Conservation (phyloP, 2,329 filamentous ascomycete species). For the Magnaporthiopsis poae region DNA sequence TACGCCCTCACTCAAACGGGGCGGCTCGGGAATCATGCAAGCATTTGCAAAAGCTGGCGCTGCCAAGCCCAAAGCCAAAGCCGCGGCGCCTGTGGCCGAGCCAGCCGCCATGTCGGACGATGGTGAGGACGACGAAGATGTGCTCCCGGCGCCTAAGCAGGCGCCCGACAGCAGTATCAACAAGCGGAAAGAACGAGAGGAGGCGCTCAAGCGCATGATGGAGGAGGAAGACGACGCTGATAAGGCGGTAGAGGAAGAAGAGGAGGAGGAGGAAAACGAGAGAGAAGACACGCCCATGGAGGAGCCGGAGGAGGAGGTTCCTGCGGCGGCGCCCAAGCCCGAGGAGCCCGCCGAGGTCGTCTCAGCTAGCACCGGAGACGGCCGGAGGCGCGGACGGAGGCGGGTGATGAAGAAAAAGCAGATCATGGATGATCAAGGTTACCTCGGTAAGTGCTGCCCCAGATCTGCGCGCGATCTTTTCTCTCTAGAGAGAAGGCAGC, state of each 20-base stretch:
- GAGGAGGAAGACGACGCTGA: constrained; percentile 52
- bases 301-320: constrained; percentile 24
- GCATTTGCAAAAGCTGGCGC: constrained; percentile 61
- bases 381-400: constrained; percentile 64
- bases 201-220: constrained; percentile 65
- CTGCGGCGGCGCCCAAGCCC: constrained; percentile 28
- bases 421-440: constrained; percentile 78
- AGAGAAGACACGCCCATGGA: constrained; percentile 27
- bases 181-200: constrained; percentile 53
- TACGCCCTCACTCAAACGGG: constrained; percentile 41
- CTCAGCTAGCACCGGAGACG: constrained; percentile 38
- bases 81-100: constrained; percentile 26
- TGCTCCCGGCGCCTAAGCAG: constrained; percentile 32
- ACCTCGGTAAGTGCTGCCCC: constrained; percentile 55
- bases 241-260: constrained; percentile 42
- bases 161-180: constrained; percentile 24
- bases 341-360: constrained; percentile 37
- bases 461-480: background rate
- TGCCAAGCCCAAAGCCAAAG: constrained; percentile 40
- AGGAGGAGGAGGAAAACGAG: constrained; percentile 24
- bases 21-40: constrained; percentile 60
- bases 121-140: constrained; percentile 44
- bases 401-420: constrained; percentile 82
- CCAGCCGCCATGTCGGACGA: constrained; percentile 40
- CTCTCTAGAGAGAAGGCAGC: background rate